phyloP scores from a whole-genome alignment of 179 eudicot genomes.

The Camellia oleifera region DNA sequence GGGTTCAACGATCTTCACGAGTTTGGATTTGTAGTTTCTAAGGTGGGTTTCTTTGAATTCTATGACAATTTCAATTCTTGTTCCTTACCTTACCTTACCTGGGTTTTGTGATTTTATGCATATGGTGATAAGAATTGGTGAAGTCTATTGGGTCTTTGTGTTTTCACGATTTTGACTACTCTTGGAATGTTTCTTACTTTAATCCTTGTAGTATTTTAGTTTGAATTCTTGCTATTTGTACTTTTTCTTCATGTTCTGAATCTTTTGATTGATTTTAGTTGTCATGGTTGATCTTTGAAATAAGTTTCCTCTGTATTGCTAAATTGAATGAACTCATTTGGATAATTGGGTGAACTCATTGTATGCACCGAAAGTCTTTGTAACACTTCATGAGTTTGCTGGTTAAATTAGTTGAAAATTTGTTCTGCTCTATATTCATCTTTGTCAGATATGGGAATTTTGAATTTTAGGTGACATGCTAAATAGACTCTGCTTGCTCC shows the following conservation, averaged over 20 bases:
- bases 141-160: background rate
- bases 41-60: background rate
- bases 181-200: background rate
- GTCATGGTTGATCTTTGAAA: background rate
- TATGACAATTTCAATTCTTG: background rate
- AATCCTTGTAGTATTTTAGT: background rate
- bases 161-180: background rate
- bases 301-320: background rate
- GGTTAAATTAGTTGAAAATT: background rate
- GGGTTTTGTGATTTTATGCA: background rate
- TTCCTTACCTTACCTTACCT: background rate
- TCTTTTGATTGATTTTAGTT: background rate
- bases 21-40: background rate
- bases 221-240: background rate
- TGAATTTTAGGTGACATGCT: background rate
- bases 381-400: background rate
- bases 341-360: background rate
- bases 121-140: background rate
- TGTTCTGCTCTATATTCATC: background rate
- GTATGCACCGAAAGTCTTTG: background rate
- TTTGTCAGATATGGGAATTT: background rate
- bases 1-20: background rate
- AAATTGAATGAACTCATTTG: background rate
- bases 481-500: background rate
- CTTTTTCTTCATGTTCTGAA: background rate